These are phyloP conservation scores for Erodium moschatum DNA, from an alignment of 441 rosid species.

Conservation along the genomic window DNA sequence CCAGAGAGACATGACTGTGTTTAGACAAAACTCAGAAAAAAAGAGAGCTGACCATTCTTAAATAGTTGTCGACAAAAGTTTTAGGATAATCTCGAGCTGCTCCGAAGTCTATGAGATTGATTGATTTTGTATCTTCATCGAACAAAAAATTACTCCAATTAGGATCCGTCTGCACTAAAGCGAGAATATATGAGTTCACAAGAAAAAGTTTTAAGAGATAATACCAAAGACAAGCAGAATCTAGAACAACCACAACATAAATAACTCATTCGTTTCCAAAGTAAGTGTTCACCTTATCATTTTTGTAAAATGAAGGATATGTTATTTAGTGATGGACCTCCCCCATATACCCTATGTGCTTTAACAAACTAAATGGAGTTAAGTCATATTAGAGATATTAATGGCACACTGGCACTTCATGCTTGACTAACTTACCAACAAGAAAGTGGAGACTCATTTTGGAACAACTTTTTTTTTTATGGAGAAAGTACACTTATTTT, in stretches of 20 bases:
- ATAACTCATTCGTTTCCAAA: not conserved
- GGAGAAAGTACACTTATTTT: not conserved
- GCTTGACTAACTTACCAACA: not conserved
- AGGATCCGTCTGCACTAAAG: constrained; percentile 68
- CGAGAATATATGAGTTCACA: constrained; percentile 11
- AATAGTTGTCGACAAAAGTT: constrained; percentile 70
- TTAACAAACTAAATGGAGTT: not conserved
- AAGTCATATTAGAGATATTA: not conserved
- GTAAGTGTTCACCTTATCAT: not conserved
- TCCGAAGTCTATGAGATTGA: constrained; percentile 91
- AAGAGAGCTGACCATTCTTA: constrained; percentile 60
- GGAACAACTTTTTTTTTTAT: not conserved
- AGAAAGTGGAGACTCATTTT: not conserved
- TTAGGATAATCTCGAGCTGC: constrained; percentile 86
- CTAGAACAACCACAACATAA: constrained; percentile 1
- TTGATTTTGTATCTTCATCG: constrained; percentile 50
- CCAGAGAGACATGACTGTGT: not conserved
- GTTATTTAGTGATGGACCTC: not conserved
- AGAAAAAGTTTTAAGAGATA: too few species aligned
- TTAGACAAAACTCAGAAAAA: not conserved
- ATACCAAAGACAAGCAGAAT: not conserved
- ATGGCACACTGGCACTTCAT: not conserved
- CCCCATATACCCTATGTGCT: not conserved
- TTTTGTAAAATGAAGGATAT: not conserved
- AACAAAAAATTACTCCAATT: constrained; percentile 92